Base-by-base conservation (phyloP, 1,284 basidiomycete species). In the Cryptococcus depauperatus region DNA sequence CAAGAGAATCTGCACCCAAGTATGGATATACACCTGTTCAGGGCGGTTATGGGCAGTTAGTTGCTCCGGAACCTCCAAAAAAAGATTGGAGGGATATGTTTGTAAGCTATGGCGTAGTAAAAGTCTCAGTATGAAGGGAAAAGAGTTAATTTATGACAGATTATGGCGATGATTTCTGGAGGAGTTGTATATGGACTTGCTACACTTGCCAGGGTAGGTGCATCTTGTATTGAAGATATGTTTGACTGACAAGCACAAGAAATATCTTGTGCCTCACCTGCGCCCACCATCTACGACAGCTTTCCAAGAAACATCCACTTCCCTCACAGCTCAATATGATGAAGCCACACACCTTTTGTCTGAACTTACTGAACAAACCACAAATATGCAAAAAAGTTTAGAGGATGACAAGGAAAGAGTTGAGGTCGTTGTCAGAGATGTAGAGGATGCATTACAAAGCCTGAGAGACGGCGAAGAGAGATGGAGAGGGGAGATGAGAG, bases 1-100 rank as follows among this genome's bases (percentile, higher is more conserved):
- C 43, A 35, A 41, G 37, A 26, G 40, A 34, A 18, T 35, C 41
- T 21, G 33, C 45, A 1, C 43, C 48, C 25, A 40, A 44, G 26
- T 53, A 53, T 48, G 35, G 39, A 19, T 45, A 48, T 21, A n/a
- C n/a, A n/a, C n/a, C n/a, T n/a, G n/a, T n/a, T n/a, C n/a, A n/a
- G n/a, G n/a, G n/a, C n/a, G 47, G 47, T 26, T 57, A 52, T 51
- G n/a, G n/a, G n/a, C 49, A 30, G 37, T 48, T 54, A 41, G 46
- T 45, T 38, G 62, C 65, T 50, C 73, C 67, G 14, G 58, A 50
- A 35, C 54, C 57, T 33, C 80, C 78, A 16, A 76, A 75, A 47
- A 60, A 73, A 75, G 91, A 95, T 68, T 96, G 91, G 91, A 76
- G 90, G 50, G 91, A 96, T 70, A 86, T 92, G 67, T 96, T 95